Conservation (phyloP, 306 rosid species). For the Hippophae rhamnoides region DNA sequence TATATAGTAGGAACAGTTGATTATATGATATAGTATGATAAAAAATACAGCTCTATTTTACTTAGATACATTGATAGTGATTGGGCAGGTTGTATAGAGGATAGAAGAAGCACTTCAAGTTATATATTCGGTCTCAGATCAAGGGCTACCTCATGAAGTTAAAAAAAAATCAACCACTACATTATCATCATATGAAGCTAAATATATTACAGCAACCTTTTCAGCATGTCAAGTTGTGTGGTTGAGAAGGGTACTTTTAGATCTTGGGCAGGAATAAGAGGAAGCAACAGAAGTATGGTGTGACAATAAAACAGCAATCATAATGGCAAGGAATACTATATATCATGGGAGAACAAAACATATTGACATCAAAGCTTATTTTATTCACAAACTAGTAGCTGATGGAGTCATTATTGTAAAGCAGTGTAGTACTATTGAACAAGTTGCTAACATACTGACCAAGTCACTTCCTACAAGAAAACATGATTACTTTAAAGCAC, state of each 20-base stretch:
- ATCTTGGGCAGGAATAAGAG: neutral
- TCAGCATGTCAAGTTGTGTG: neutral
- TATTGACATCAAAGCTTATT: neutral
- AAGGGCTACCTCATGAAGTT: neutral
- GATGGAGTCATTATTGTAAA: neutral
- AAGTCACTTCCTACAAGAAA: too few species aligned
- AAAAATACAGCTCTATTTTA: neutral
- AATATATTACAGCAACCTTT: neutral
- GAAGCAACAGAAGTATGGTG: neutral
- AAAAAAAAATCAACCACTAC: neutral
- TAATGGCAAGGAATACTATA: neutral
- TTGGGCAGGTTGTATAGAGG: neutral
- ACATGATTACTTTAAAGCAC: too few species aligned
- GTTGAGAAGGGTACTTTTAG: neutral
- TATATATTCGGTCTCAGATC: neutral
- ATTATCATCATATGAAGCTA: neutral
- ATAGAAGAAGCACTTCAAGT: neutral
- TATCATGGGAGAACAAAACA: constrained; percentile 3
- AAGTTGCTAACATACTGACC: neutral
- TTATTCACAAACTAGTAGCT: neutral
- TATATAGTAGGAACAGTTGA: neutral
- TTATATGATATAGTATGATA: neutral
- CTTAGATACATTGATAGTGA: neutral
- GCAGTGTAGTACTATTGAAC: neutral
- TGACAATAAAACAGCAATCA: neutral